Percentiles rank a stretch among this genome's conserved stretches.
Conservation (phyloP, 371 early-diverging fungal genomes). For the Mucor irregularis region DNA sequence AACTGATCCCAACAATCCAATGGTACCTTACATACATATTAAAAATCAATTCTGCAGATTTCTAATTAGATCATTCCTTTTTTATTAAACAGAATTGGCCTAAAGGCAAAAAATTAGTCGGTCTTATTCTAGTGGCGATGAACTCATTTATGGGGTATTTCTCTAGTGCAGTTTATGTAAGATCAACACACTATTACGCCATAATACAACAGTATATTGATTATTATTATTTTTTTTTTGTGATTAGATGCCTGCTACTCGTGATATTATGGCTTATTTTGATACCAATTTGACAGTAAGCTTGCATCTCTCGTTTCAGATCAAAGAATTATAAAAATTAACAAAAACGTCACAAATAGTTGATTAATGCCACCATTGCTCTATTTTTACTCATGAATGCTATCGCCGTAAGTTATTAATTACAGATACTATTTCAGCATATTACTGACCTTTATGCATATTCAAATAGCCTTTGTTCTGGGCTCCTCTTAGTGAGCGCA, state of each 20-base stretch:
- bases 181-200: too few species aligned
- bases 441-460: too few species aligned
- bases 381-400: slow-evolving; percentile 23
- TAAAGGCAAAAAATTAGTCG: slow-evolving; percentile 19
- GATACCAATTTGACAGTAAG: slow-evolving; percentile 22
- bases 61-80: neutral
- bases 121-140: slow-evolving; percentile 24
- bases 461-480: slow-evolving; percentile 38
- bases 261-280: slow-evolving; percentile 27
- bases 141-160: slow-evolving; percentile 40
- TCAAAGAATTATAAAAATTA: too few species aligned
- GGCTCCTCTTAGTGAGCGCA: slow-evolving; percentile 39
- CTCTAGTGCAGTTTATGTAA: slow-evolving; percentile 35
- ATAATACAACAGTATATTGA: slow-evolving; percentile 15
- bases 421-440: neutral
- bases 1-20: slow-evolving; percentile 26
- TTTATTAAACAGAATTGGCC: slow-evolving; percentile 45
- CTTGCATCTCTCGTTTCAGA: too few species aligned
- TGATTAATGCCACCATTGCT: slow-evolving; percentile 19
- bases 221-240: neutral
- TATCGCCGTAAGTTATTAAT: slow-evolving; percentile 13
- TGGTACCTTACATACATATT: slow-evolving; percentile 11
- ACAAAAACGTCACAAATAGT: slow-evolving; percentile 4
- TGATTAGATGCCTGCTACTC: slow-evolving; percentile 37
- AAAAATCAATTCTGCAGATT: neutral